Evolutionary conservation across 2,329 filamentous ascomycete species (phyloP).

Genomic region (Simplicillium sp.): DNA sequence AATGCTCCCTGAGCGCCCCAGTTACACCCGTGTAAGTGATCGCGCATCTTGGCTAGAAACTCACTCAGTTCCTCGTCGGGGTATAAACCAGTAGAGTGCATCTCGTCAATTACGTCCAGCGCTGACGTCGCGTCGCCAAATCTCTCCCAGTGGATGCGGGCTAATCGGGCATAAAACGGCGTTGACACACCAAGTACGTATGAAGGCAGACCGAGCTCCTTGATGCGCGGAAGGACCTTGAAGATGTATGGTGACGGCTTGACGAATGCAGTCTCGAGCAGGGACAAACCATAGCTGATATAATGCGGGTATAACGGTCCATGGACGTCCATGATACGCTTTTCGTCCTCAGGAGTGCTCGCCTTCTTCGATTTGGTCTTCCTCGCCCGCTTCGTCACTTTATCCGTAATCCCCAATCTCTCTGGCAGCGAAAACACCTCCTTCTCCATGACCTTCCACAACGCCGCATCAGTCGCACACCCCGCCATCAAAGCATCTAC

Average conservation of each 20-base stretch:
- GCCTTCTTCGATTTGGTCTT: background rate
- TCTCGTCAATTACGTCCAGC: constrained; percentile 51
- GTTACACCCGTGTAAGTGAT: constrained; percentile 22
- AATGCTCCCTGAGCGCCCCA: constrained; percentile 27
- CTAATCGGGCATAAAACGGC: constrained; percentile 58
- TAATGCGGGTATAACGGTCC: constrained; percentile 57
- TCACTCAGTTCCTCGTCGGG: constrained; percentile 31
- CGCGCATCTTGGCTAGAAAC: constrained; percentile 19
- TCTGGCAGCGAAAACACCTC: constrained; percentile 56
- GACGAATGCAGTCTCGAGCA: constrained; percentile 47
- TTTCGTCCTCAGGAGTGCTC: constrained; percentile 10
- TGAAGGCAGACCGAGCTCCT: constrained; percentile 56
- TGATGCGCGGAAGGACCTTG: constrained; percentile 56
- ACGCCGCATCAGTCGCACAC: constrained; percentile 49
- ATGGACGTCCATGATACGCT: constrained; percentile 43
- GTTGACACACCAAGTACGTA: constrained; percentile 65
- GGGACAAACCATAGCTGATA: constrained; percentile 45
- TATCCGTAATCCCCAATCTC: constrained; percentile 38
- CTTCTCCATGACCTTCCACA: constrained; percentile 58
- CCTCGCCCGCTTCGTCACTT: background rate
- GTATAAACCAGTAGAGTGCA: constrained; percentile 52
- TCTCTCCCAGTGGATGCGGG: constrained; percentile 51
- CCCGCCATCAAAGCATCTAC: constrained; percentile 44
- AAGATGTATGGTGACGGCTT: constrained; percentile 50
- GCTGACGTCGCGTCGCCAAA: constrained; percentile 48